Evolutionary conservation across 805 yeast species (phyloP).

Genomic region (Millerozyma miso): DNA sequence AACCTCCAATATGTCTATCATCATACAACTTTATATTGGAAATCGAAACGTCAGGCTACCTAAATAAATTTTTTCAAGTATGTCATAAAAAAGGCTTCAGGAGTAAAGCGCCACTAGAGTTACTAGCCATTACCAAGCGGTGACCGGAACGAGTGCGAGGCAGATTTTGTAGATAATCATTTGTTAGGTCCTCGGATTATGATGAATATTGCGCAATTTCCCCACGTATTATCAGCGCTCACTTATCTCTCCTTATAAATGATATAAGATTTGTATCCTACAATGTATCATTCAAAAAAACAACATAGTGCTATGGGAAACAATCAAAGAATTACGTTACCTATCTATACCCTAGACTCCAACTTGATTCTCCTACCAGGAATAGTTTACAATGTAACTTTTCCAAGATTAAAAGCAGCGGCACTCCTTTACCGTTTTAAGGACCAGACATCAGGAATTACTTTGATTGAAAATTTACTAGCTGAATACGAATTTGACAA

Average conservation of each 20-base stretch:
- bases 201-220: neutral
- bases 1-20: no score
- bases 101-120: no score
- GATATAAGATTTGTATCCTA: neutral
- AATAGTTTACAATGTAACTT: conserved; percentile 54
- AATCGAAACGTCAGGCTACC: no score
- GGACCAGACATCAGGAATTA: conserved; percentile 20
- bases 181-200: no score
- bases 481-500: conserved; percentile 32
- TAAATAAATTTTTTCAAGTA: no score
- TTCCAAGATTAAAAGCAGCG: conserved; percentile 44
- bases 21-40: no score
- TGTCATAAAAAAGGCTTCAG: no score
- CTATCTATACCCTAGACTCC: conserved; percentile 39
- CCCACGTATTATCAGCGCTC: neutral
- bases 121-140: no score
- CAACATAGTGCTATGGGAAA: neutral
- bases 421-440: conserved; percentile 42
- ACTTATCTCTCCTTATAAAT: neutral
- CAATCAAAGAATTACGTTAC: conserved; percentile 27
- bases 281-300: neutral
- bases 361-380: conserved; percentile 57
- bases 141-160: no score
- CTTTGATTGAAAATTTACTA: conserved; percentile 28
- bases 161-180: no score